Conservation (phyloP, 148 eudicot genomes). For the Vaccinium myrtillus region DNA sequence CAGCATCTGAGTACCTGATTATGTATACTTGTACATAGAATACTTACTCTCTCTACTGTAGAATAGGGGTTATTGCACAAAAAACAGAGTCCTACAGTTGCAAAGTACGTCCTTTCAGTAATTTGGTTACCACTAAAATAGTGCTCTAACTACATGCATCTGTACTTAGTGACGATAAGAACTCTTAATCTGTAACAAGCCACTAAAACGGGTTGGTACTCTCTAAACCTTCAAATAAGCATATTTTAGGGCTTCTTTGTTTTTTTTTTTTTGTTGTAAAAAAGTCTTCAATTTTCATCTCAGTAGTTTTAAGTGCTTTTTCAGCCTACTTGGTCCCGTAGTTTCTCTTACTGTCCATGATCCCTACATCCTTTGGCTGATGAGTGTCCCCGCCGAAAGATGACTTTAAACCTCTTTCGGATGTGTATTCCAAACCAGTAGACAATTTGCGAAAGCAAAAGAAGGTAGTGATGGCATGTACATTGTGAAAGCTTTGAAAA, state of each 20-base stretch:
- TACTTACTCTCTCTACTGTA: background rate
- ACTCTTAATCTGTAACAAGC: background rate
- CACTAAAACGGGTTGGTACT: background rate
- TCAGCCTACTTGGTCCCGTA: background rate
- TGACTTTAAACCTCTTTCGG: constrained; percentile 3
- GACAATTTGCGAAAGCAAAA: background rate
- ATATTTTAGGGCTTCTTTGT: background rate
- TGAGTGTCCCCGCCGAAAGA: background rate
- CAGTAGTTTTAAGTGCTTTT: background rate
- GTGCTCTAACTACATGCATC: background rate
- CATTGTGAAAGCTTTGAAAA: constrained; percentile 8
- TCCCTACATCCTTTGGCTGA: constrained; percentile 5
- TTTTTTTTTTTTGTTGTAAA: background rate
- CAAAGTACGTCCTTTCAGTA: background rate
- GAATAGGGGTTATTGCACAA: background rate
- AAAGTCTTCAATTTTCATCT: background rate
- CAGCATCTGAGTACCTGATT: background rate
- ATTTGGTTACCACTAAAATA: background rate
- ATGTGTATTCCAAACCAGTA: background rate
- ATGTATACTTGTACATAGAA: background rate
- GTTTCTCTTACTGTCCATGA: background rate
- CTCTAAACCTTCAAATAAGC: background rate
- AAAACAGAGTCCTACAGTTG: background rate
- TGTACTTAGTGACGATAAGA: background rate
- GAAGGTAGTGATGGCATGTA: background rate